Evolutionary conservation across 1,284 basidiomycete species (phyloP), one percentile per base, ranked within the genome.

Genomic region (Rhodotorula sp.): DNA sequence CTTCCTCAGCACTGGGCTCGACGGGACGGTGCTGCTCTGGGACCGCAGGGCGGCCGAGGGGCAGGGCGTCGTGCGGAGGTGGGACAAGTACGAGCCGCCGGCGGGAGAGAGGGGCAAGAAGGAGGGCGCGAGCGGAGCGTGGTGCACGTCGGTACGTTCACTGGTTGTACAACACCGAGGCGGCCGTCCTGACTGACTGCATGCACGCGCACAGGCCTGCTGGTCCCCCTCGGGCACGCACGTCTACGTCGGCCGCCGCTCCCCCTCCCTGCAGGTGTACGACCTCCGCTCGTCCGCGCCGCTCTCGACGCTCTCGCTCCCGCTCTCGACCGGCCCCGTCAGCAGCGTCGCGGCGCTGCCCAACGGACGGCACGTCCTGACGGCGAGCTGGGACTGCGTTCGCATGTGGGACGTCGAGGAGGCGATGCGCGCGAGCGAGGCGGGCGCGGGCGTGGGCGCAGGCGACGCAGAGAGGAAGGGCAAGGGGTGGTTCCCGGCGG

Each of bases 191-290:
- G 34, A 34, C 34, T 34, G 9, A 23, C 34, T 19, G 14, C 44
- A 25, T 46, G 4, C 42, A 7, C 23, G 73, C 60, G 61, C 66
- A 23, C 78, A 96, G 93, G 93, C 93, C n/a, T 92, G 90, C 80
- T 99, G 95, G 93, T 93, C 92, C 23, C 87, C 89, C 5, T 89
- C 92, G 74, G 96, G 96, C 16, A 86, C 86, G 16, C 90, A 93
- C 76, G 89, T 99, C 52, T 93, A 93, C 78, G 94, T 93, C 10
- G 96, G 96, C 0, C 85, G 97, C 70, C 85, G 95, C 67, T 96
- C 97, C 79, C 92, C 93, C 44, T 89, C 89, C 0, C 88, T 99
- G 61, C 94, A 98, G 78, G 88, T 97, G 45, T 99, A 93, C 91
- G 97, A 99, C 80, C 88, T 97, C 25, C 88, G 93, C 25, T 85